phyloP scores from a whole-genome alignment of 768 basidiomycete genomes.

The Phanerochaete carnosa region DNA sequence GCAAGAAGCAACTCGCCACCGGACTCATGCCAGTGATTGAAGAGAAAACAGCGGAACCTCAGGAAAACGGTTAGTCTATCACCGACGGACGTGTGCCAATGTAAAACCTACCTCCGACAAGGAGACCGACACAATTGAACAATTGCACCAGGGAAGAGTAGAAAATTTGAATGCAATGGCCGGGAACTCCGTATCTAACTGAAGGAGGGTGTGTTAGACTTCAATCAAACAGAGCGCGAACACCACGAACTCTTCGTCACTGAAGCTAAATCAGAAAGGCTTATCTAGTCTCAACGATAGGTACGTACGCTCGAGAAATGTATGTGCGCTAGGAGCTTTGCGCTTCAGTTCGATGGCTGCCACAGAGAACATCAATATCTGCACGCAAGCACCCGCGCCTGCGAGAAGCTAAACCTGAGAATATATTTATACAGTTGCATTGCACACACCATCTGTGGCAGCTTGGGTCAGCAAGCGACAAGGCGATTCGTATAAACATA shows the following conservation, averaged over 20 bases:
- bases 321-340: conserved; percentile 13
- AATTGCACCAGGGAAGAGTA: conserved; percentile 12
- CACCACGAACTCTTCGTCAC: conserved; percentile 7
- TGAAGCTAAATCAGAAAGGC: neutral
- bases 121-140: conserved; percentile 14
- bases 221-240: neutral
- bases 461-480: neutral
- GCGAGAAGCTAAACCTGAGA: neutral
- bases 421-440: neutral
- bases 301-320: conserved; percentile 12
- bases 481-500: neutral
- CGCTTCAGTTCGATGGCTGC: conserved; percentile 13
- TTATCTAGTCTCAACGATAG: neutral
- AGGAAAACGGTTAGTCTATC: neutral
- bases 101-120: conserved; percentile 6
- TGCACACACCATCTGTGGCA: neutral
- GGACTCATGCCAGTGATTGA: conserved; percentile 13
- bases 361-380: conserved; percentile 15
- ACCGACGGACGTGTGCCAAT: neutral
- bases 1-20: conserved; percentile 12
- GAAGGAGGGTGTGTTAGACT: neutral
- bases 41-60: conserved; percentile 13
- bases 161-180: conserved; percentile 14
- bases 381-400: conserved; percentile 15
- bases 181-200: conserved; percentile 13